phyloP scores from a whole-genome alignment of 306 rosid species.

The Quercus engelmannii region DNA sequence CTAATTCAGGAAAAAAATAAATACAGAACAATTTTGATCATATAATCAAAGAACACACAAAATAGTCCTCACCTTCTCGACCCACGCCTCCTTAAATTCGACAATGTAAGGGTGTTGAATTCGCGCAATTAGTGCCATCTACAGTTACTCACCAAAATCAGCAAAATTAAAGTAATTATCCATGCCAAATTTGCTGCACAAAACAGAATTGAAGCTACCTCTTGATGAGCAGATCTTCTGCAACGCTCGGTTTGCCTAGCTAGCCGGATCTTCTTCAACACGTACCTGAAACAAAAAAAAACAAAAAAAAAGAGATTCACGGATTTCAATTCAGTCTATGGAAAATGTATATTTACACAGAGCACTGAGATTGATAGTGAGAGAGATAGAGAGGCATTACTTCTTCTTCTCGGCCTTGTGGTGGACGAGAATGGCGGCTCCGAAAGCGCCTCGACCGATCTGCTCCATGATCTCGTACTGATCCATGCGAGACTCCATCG shows the following conservation, averaged over 20 bases:
- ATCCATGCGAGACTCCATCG: slow-evolving; percentile 96
- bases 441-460: slow-evolving; percentile 99
- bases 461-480: slow-evolving; percentile 99
- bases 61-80: slow-evolving; percentile 73
- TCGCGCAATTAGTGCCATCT: slow-evolving; percentile 99
- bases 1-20: slow-evolving; percentile 13
- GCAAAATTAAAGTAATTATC: background rate
- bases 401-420: slow-evolving; percentile 92
- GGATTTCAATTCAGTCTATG: background rate
- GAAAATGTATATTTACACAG: background rate
- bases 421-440: slow-evolving; percentile 94
- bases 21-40: slow-evolving; percentile 3
- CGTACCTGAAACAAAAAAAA: slow-evolving; percentile 59
- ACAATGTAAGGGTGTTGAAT: slow-evolving; percentile 92
- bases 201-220: slow-evolving; percentile 42
- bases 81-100: slow-evolving; percentile 98
- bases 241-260: slow-evolving; percentile 98
- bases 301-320: slow-evolving; percentile 3
- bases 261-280: slow-evolving; percentile 97
- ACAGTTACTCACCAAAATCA: slow-evolving; percentile 9
- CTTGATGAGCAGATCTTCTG: slow-evolving; percentile 99
- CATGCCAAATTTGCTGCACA: background rate
- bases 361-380: background rate
- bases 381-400: slow-evolving; percentile 25
- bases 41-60: slow-evolving; percentile 5